Evolutionary conservation across 768 basidiomycete genomes (phyloP).

Genomic region (Pleurotus pulmonarius): DNA sequence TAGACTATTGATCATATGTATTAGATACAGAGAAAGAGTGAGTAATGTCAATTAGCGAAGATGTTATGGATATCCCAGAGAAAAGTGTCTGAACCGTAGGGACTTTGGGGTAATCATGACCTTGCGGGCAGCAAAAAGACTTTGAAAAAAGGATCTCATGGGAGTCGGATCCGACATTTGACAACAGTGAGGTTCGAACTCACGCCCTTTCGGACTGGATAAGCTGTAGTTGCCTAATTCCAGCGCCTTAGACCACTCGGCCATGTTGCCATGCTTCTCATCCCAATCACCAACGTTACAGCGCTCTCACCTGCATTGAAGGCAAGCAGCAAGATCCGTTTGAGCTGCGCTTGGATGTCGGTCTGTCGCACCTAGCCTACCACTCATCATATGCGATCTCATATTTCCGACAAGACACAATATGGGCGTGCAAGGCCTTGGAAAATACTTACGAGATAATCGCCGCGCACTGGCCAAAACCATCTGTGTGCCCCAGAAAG

Average conservation of each 20-base stretch:
- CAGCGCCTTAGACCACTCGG: conserved; percentile 63
- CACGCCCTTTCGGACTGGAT: conserved; percentile 40
- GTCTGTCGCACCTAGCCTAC: no score
- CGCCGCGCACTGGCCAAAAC: conserved; percentile 36
- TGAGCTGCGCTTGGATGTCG: no score
- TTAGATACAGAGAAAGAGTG: neutral
- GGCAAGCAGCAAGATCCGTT: no score
- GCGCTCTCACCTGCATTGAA: no score
- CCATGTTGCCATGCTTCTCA: conserved; percentile 38
- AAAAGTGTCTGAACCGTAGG: no score
- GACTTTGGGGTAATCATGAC: no score
- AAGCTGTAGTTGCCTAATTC: conserved; percentile 37
- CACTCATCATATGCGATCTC: neutral
- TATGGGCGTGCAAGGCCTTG: conserved; percentile 55
- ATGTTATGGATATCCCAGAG: no score
- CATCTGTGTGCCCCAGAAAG: conserved; percentile 17
- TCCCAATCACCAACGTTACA: no score
- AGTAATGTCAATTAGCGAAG: no score
- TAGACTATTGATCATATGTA: neutral
- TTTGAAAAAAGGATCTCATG: neutral
- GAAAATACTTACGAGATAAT: conserved; percentile 50
- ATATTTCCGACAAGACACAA: neutral
- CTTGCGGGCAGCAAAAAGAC: neutral
- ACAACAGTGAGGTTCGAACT: conserved; percentile 45
- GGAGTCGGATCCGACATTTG: conserved; percentile 14